phyloP scores from a whole-genome alignment of 2,329 filamentous ascomycete species.

The Botryosphaeria agaves region DNA sequence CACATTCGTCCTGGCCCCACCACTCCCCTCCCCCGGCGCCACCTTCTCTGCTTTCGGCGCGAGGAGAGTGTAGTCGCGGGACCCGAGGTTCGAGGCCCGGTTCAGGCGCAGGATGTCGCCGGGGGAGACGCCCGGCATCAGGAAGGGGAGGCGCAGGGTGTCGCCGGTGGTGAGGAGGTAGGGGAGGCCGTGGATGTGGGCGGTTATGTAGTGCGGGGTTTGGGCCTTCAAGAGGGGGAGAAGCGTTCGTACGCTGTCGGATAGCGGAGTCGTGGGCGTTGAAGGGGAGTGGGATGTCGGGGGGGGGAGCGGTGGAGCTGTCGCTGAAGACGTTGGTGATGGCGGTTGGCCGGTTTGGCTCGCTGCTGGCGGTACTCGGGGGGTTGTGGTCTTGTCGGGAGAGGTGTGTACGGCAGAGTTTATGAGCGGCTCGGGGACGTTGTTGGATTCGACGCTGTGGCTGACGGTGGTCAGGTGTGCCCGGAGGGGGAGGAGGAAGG shows the following conservation, averaged over 20 bases:
- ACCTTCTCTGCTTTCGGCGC: conserved; percentile 31
- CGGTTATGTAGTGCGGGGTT: conserved; percentile 58
- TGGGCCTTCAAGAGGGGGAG: conserved; percentile 58
- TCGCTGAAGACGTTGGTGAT: too few species aligned
- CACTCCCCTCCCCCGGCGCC: conserved; percentile 6
- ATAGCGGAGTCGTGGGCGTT: conserved; percentile 24
- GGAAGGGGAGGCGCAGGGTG: conserved; percentile 30
- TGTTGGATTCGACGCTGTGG: conserved; percentile 18
- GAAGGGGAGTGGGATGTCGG: conserved; percentile 13
- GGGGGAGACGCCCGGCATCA: conserved; percentile 34
- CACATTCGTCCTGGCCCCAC: conserved; percentile 10
- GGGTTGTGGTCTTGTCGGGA: conserved; percentile 1
- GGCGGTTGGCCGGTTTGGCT: conserved; percentile 1
- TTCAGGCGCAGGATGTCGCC: conserved; percentile 82
- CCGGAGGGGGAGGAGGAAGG: conserved; percentile 34
- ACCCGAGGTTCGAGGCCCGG: conserved; percentile 66
- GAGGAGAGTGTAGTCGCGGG: conserved; percentile 78
- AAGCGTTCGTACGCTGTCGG: conserved; percentile 40
- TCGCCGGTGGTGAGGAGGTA: conserved; percentile 55
- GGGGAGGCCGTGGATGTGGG: conserved; percentile 62
- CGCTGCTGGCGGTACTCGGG: conserved; percentile 1
- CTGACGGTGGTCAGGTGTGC: conserved; percentile 26
- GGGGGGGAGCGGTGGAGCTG: conserved; percentile 7
- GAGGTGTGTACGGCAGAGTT: conserved; percentile 26
- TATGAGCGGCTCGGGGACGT: conserved; percentile 23